Evolutionary conservation across 1,284 basidiomycete species (phyloP).

Genomic region (Pseudozyma hubeiensis): DNA sequence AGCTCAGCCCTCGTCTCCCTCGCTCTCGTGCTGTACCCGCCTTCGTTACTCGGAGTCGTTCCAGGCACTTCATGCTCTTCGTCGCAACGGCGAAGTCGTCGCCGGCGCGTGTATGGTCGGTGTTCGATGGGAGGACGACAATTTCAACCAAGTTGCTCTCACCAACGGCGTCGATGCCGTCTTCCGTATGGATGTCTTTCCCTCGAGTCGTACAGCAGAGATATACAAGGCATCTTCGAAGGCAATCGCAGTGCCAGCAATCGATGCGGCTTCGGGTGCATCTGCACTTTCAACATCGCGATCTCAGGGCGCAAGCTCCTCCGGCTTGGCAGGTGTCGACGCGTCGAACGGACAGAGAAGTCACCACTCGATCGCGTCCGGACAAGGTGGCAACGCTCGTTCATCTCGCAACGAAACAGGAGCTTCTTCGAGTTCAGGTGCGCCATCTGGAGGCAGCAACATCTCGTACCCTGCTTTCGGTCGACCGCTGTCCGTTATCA

Average conservation of each 20-base stretch:
- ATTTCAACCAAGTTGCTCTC: conserved; percentile 52
- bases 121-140: conserved; percentile 60
- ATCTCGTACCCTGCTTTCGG: conserved; percentile 35
- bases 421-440: background rate
- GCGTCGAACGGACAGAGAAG: conserved; percentile 8
- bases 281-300: conserved; percentile 16
- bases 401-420: conserved; percentile 14
- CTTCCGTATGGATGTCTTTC: conserved; percentile 51
- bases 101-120: conserved; percentile 56
- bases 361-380: conserved; percentile 32
- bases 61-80: conserved; percentile 57
- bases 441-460: conserved; percentile 8
- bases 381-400: conserved; percentile 14
- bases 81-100: conserved; percentile 51
- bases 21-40: conserved; percentile 41
- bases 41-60: conserved; percentile 48
- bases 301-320: conserved; percentile 2
- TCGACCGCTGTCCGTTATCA: conserved; percentile 46
- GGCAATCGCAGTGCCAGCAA: conserved; percentile 30
- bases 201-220: conserved; percentile 35
- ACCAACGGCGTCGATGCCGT: conserved; percentile 56
- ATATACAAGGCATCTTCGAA: conserved; percentile 35
- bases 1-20: conserved; percentile 24
- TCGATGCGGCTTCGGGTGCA: conserved; percentile 19
- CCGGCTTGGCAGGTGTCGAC: conserved; percentile 2